Base-by-base conservation (phyloP, 2,329 filamentous ascomycete genomes). In the Macrophomina phaseolina region DNA sequence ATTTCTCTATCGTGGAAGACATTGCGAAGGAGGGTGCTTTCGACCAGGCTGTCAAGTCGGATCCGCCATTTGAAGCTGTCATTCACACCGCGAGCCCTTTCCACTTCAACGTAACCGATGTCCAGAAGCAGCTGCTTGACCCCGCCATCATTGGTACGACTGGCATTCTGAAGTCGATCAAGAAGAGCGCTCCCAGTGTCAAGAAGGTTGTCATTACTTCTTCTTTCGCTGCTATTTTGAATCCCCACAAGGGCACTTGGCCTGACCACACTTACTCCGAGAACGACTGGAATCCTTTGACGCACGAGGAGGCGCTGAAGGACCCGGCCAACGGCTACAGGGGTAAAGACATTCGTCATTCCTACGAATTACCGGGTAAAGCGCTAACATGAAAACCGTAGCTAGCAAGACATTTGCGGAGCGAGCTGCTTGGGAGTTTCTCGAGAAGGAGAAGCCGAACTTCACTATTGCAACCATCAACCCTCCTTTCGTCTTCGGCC, bases 121-220 rank as follows among this genome's bases (percentile, higher is more conserved):
- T 91, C 18, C 84, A 94, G 69, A 88, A 90, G 77, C 78, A 85
- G 68, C 80, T 88, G 36, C 77, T 88, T 42, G 87, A 89, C 69
- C 86, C 87, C 14, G 87, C 87, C 9, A 80, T 89, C 68, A 88
- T 88, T 70, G 87, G 87, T 64, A 90, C 87, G 0, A 87, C 85
- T 0, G 87, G 87, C 12, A 86, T 90, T 62, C 75, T 90, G 68
- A 87, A 86, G 70, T 85, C 85, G 1, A 85, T 89, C 75, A 88
- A 88, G 76, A 84, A 85, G 71, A 80, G 79, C 67, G 87, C 87
- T 2, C 87, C 87, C 70, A 86, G 75, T 74, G 91, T 96, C 63
- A 92, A 89, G 80, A 86, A 89, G 68, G 90, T 96, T 14, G 89
- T 89, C 52, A 85, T 91, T 69, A 91, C 89, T 0, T 90, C 87